Base-by-base conservation (phyloP, 164 flowering plant species). In the Cinnamomum chago region DNA sequence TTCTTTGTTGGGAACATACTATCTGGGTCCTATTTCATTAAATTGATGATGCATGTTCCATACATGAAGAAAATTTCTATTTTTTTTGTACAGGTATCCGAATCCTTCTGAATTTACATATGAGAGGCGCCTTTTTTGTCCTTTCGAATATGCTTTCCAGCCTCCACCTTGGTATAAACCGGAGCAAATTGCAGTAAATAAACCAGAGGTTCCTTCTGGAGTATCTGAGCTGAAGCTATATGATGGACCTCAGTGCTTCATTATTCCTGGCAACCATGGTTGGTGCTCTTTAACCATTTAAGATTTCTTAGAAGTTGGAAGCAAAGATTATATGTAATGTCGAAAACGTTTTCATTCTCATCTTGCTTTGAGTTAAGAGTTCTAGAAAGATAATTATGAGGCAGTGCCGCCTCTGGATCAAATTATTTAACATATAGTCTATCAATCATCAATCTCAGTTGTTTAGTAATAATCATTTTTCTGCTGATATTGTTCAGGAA, bases 241-340 rank as follows among this genome's bases (percentile, higher is more conserved):
- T 83, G 89, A 89, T 77, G 99, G 98, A 33, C 99, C 99, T 70
- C 99, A 96, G 78, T 88, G 89, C 83, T 96, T 90, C 81, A 71
- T 92, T 40, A 96, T 96, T 68, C 99, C 99, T 75, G 99, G 99
- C 82, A 96, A 96, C 78, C 99, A 96, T 87, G 99, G 99, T 96
- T 78, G 35, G 92, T 85, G 76, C 47, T 27, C 33, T 67, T 67
- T 33, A 17, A 25, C 20, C 14, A 15, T 35, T 67, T 30, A 67
- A 67, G 28, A 33, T 67, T 67, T 5, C 47, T 67, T 67, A 18
- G 47, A 40, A 40, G 18, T 55, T 20, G 12, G 60, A 55, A 55
- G 20, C 17, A 18, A 55, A 15, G n/a, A 55, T 55, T 14, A 55
- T 17, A 55, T 55, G 18, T 55, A 9, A 40, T 2, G 2, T 55